Evolutionary conservation across 306 rosid species (phyloP), one percentile per base, ranked within the genome.

Genomic region (Crotalaria pallida): DNA sequence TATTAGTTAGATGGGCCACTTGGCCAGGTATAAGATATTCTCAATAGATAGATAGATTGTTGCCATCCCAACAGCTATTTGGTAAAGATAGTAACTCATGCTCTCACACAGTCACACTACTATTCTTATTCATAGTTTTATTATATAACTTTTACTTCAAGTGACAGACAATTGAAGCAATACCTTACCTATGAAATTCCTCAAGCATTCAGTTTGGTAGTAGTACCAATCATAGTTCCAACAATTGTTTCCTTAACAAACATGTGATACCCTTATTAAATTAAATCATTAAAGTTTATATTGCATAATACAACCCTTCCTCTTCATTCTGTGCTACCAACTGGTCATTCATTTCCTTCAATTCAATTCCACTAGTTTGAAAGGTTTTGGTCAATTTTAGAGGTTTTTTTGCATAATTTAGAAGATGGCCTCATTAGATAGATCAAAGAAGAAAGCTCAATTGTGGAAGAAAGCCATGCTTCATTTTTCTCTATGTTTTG

Each of bases 401-500:
- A 78, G 27, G 44, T 29, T 0, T 6, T 27, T 57, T 69, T 44
- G 10, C 44, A 52, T 59, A 78, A 72, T 41, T 86, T 89, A 47
- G 63, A 78, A 72, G 48, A 88, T 92, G 97, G 96, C 89, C 5
- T 84, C 88, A 15, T 34, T 78, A 19, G 98, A 94, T 63, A 87
- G 97, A 79, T 77, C 97, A 78, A 94, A 88, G 72, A 94, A 84
- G 82, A 94, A 77, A 71, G 78, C 67, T 41, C 98, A 78, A 23
- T n/a, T 88, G 51, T 94, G 97, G 92, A 90, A 90, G 75, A 88
- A 85, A 70, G 98, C 95, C 47, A 80, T 86, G 29, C 83, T 84
- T 52, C 98, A 94, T 68, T 94, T 94, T 69, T 84, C 87, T 68
- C 62, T 94, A 10, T 94, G 98, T 71, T 94, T 94, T 74, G 84